Evolutionary conservation across 2,329 filamentous ascomycete genomes (phyloP), one percentile per base, ranked within the genome.

Genomic region (Coleophoma cylindrospora): DNA sequence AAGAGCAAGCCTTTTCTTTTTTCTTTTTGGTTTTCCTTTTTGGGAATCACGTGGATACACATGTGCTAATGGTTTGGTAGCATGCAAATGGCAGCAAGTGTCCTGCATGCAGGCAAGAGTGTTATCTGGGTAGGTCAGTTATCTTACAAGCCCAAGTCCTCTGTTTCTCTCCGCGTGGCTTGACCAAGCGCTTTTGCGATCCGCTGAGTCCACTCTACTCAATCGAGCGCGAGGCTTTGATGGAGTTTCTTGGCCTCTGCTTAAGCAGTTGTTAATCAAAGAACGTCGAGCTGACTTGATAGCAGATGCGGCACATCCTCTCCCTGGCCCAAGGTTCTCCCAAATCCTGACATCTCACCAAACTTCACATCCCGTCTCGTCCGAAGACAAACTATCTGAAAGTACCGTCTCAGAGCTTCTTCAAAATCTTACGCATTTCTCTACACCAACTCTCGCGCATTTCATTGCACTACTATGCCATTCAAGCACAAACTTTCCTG

Each of bases 51-150:
- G 34, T 22, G 38, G n/a, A 40, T 32, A 15, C 38, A 12, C 21
- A 44, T 12, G 14, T 43, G 51, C 53, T 65, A 47, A 51, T 49
- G 46, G 49, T n/a, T 17, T 34, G 44, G n/a, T 45, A 92, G 89
- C 34, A 77, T 92, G 59, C 88, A 90, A 64, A 70, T 89, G 40
- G 76, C 84, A 52, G 77, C 79, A 12, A 83, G 79, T 64, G 81
- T 83, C 15, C 68, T 95, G 45, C 70, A 69, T 47, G 72, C 76
- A 53, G 80, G 81, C 43, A 70, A 79, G 37, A 74, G 74, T 54
- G 89, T 91, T 47, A 76, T 91, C 41, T 96, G 91, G 91, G 80
- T 95, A 73, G 89, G 89, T 91, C 38, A 54, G 62, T 64, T 43
- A 14, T 22, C 40, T 49, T 49, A 19, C 9, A 27, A 44, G 7